Evolutionary conservation across 2,329 filamentous ascomycete species (phyloP), one percentile per base, ranked within the genome.

Genomic region (Pestalotiopsis sp.): DNA sequence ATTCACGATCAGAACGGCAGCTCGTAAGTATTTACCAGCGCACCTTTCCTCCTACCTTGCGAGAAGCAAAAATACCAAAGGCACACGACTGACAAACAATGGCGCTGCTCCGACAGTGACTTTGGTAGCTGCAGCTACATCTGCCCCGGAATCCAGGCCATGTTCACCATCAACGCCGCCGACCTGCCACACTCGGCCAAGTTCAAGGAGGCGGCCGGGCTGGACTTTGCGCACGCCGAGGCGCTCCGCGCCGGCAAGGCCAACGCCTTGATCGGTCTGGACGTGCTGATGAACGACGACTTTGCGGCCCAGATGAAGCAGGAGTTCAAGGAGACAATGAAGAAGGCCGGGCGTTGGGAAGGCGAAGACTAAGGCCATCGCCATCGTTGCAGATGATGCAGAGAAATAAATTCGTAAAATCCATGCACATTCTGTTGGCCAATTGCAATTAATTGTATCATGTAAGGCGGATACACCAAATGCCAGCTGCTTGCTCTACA

Each of bases 161-260:
- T 66, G 64, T 66, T 66, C 7, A 20, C 13, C 13, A 66, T 66
- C 17, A 58, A 56, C 7, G 49, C 41, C 4, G 17, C 64, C n/a
- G 64, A 58, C 23, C 49, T 66, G 31, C 64, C 64, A 6, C 64
- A 66, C 52, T 66, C 64, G 41, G 45, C 27, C 20, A 52, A 52
- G 14, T 66, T 66, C 49, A 45, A 39, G 27, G 64, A 66, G 23
- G 64, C 64, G 3, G 41, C 64, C 13, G 49, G 45, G 9, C 23
- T 39, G 13, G 64, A 57, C 17, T 56, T 31, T 66, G 41, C n/a
- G n/a, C 64, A 66, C 31, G 20, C n/a, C 12, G 64, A 66, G 14
- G 64, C 64, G 20, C 64, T 66, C 4, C 41, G 64, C 17, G 64
- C 64, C 9, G 64, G 64, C 41, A 66, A 66, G 45, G 64, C 45